Evolutionary conservation across 2,329 filamentous ascomycete genomes (phyloP), one percentile per base, ranked within the genome.

Genomic region (Camptophora hylomeconis): DNA sequence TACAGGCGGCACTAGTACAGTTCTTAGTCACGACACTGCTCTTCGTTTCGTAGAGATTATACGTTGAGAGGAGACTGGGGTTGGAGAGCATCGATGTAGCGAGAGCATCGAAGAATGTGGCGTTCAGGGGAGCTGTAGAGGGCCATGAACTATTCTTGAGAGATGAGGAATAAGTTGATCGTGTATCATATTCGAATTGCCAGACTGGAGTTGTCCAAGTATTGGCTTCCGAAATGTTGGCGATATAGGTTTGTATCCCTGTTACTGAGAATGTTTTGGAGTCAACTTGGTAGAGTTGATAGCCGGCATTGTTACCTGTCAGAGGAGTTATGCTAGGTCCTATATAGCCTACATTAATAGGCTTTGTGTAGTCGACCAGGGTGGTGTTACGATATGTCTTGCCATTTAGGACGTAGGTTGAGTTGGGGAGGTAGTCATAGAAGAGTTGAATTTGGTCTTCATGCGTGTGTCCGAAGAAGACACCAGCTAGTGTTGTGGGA

Each of bases 291-390:
- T 45, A 44, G 4, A 42, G 21, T 13, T 39, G 36, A 30, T 44
- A 50, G 5, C 47, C 48, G n/a, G 46, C 38, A 18, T 50, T 50
- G 28, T 40, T 31, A 5, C 41, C 41, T 2, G 44, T 47, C n/a
- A 46, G 30, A 5, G 48, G 48, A 2, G 44, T 48, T 14, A 50
- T 41, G 10, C 38, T 41, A 4, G 47, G 45, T 4, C 40, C 45
- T 11, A 49, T 45, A 29, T 42, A 48, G 3, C 27, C 45, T 13
- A 49, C 37, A 6, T 38, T 32, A 4, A 47, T 24, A 3, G 47
- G 45, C 5, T 39, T 43, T 9, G 25, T 39, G 21, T 40, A 40
- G 28, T 47, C 42, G 8, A 45, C 32, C 14, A 40, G 31, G 3
- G 35, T 45, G 5, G 43, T 45, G 25, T 49, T 42, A 7, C 44